Base-by-base conservation (phyloP, 2,329 filamentous ascomycete species). In the Chaetomium strumarium region DNA sequence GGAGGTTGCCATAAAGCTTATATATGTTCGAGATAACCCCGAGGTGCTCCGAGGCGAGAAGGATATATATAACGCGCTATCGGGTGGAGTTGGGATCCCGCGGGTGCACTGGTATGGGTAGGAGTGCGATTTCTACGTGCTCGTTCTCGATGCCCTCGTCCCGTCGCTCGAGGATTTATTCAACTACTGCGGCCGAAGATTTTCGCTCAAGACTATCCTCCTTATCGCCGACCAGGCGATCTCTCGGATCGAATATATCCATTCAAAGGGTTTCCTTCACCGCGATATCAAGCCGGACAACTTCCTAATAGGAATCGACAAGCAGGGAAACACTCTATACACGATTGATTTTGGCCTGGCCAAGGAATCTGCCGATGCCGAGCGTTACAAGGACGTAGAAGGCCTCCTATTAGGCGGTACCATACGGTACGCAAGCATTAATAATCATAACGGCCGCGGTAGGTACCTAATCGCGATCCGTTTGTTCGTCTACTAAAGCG, bases 111-210 rank as follows among this genome's bases (percentile, higher is more conserved):
- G 4, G 4, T 24, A 4, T 24, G 24, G 24, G 4, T 24, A 4
- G 24, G 24, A 24, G 24, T 4, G 24, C 24, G 24, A 24, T 4
- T 24, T 4, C 24, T 24, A 24, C 24, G 24, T 24, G 24, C 24
- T 24, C 4, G 24, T 24, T 7, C 7, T 4, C 24, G 24, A 24
- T 7, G 7, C 7, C 24, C 24, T 24, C 7, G 24, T 4, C 24
- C 24, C 24, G 24, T 24, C 24, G 4, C 24, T 24, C 24, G 24
- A 24, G 24, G 24, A 24, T 7, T 24, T 24, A 7, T 24, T 97
- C 87, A 97, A 97, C 81, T 96, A 96, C 73, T 97, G 93, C 83
- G 96, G 96, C 83, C 88, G 92, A 72, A 96, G 95, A 71, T 97
- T 97, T 77, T 96, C 92, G 13, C 77, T 97, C 62, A 97, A 97